Evolutionary conservation across 768 basidiomycete species (phyloP), one percentile per base, ranked within the genome.

Genomic region (Tulasnella sp.): DNA sequence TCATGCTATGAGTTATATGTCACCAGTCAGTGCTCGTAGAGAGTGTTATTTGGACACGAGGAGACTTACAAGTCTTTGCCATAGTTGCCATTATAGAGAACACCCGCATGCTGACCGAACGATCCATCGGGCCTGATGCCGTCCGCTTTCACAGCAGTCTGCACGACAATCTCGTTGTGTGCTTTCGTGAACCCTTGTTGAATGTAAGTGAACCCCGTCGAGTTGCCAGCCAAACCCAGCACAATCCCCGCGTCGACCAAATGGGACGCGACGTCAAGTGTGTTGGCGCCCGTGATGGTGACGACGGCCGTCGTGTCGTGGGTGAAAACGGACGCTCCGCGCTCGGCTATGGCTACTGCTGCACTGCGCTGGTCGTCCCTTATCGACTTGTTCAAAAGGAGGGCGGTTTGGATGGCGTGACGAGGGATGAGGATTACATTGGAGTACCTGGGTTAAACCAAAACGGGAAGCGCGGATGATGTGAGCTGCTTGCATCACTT

Each of bases 1-100:
- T 88, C 12, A 86, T 79, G 75, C 88, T 89, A n/a, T n/a, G n/a
- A n/a, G n/a, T n/a, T n/a, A 11, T 35, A 40, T 9, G 22, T 19
- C 22, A 67, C 37, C 37, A n/a, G 26, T 22, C 6, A 40, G 22
- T n/a, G n/a, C n/a, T n/a, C n/a, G n/a, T 11, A 8, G 22, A 7
- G 9, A 22, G 59, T n/a, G n/a, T n/a, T n/a, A n/a, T n/a, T n/a
- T n/a, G 40, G 16, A n/a, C n/a, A 40, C 7, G 16, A 35, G 9
- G 32, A 29, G 32, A 16, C 82, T 72, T 64, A 83, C 82, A 78
- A 84, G 72, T 82, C 83, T 71, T 83, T 83, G 16, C 85, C 90
- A 75, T 91, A 90, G 76, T 90, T 29, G 47, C 89, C 89, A 67
- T 87, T 89, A 76, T 89, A 90, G 5, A 89, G 78, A n/a, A 89